A percentile compares a stretch with the other conserved stretches of the same genome.
These are phyloP conservation scores for Hamigera avellanea DNA, from an alignment of 495 filamentous ascomycete species.

Conservation along the genomic window DNA sequence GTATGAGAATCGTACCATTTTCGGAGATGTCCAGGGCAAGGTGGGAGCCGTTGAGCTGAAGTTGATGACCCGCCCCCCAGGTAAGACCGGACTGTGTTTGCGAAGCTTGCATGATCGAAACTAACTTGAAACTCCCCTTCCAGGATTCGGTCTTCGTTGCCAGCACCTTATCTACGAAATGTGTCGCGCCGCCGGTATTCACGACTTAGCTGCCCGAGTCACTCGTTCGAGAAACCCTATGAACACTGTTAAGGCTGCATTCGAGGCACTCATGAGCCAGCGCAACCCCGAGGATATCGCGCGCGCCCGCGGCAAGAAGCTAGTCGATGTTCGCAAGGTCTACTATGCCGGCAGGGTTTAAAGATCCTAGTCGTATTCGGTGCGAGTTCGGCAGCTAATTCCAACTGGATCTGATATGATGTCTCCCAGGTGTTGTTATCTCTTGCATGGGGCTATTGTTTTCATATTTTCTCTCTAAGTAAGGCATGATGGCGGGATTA, in stretches of 20 bases:
- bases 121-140: conserved; percentile 5
- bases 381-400: too few species aligned
- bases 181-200: conserved; percentile 68
- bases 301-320: conserved; percentile 74
- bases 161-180: conserved; percentile 90
- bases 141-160: conserved; percentile 86
- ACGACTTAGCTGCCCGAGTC: conserved; percentile 72
- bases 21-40: conserved; percentile 73
- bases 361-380: neutral
- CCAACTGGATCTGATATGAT: too few species aligned
- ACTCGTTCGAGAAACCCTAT: conserved; percentile 77
- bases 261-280: conserved; percentile 72
- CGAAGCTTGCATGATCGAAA: neutral
- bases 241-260: conserved; percentile 90
- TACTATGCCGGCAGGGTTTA: conserved; percentile 79
- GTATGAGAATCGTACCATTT: conserved; percentile 89
- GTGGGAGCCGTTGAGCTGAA: conserved; percentile 71
- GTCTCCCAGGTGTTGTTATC: too few species aligned
- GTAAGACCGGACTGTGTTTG: conserved; percentile 38
- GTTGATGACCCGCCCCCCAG: conserved; percentile 73
- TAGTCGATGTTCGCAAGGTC: conserved; percentile 92
- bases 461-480: too few species aligned
- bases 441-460: neutral
- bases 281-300: conserved; percentile 80
- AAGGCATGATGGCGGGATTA: too few species aligned